Conservation (phyloP, 73 alveolate genomes). For the Stentor coeruleus region DNA sequence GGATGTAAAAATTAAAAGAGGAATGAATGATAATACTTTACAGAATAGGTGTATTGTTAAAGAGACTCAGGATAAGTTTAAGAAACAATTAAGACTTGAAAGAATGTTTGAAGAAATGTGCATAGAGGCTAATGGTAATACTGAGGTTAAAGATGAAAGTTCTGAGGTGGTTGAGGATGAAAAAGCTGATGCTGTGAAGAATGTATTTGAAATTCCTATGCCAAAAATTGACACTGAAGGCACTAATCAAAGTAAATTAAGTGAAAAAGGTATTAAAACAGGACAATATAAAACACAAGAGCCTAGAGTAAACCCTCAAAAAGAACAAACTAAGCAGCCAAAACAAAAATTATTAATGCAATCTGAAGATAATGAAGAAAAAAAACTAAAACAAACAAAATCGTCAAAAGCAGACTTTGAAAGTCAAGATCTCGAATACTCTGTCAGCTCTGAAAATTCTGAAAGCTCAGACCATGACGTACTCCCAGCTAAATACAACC, state of each 20-base stretch:
- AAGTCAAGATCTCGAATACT: neutral
- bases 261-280: neutral
- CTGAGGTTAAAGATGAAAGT: constrained; percentile 23
- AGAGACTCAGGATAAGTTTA: constrained; percentile 18
- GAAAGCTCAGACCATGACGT: constrained; percentile 16
- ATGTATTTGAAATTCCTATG: neutral
- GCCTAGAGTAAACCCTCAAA: neutral
- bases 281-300: no score
- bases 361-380: neutral
- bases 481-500: neutral
- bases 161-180: neutral
- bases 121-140: no score
- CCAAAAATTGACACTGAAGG: neutral
- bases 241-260: no score
- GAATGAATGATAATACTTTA: constrained; percentile 23
- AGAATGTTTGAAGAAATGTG: constrained; percentile 8
- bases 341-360: no score
- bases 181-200: neutral
- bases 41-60: constrained; percentile 13
- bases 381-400: neutral
- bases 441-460: neutral
- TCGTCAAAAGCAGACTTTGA: neutral
- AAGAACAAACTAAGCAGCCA: no score
- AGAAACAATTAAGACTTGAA: constrained; percentile 29
- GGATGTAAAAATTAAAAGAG: constrained; percentile 30